Percentiles rank a stretch among this genome's conserved stretches.
Evolutionary conservation across 1,139 yeast genomes (phyloP).

Genomic region (Geotrichum cucujoidarum): DNA sequence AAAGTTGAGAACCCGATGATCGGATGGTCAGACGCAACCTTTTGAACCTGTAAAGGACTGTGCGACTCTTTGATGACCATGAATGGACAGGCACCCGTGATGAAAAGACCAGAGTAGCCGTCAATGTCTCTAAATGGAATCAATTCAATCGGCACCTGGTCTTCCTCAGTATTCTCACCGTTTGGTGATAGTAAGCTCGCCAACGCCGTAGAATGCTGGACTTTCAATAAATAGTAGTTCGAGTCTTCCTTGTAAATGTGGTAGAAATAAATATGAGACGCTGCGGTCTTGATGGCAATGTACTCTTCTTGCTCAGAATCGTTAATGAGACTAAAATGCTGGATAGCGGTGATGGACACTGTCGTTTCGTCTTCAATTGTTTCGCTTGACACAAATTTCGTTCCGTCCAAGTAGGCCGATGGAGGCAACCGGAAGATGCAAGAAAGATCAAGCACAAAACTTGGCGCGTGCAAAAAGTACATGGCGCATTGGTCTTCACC

Average conservation of each 20-base stretch:
- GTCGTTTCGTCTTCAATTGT: background rate
- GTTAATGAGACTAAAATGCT: constrained; percentile 12
- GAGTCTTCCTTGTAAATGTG: constrained; percentile 4
- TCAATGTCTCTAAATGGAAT: constrained; percentile 18
- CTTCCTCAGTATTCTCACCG: constrained; percentile 52
- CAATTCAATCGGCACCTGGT: constrained; percentile 39
- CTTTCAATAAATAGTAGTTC: constrained; percentile 8
- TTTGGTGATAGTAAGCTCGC: constrained; percentile 23
- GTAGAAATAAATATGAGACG: constrained; percentile 12
- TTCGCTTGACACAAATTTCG: constrained; percentile 2
- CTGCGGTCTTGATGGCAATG: constrained; percentile 13
- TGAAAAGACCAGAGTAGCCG: constrained; percentile 27
- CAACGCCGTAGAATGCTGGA: constrained; percentile 27
- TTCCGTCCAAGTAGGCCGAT: constrained; percentile 5
- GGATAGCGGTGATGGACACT: constrained; percentile 1
- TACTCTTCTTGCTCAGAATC: constrained; percentile 15
- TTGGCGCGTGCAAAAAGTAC: constrained; percentile 3
- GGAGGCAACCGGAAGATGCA: constrained; percentile 9
- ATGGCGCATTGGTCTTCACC: constrained; percentile 1
- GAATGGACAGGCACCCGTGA: constrained; percentile 73
- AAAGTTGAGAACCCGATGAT: constrained; percentile 32
- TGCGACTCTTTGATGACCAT: constrained; percentile 60
- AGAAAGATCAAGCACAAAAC: constrained; percentile 6
- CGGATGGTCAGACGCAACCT: constrained; percentile 55
- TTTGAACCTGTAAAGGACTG: constrained; percentile 62